A percentile compares a stretch with the other conserved stretches of the same genome.
phyloP scores from a whole-genome alignment of 2,329 filamentous ascomycete genomes.

The Pseudogymnoascus sp. region DNA sequence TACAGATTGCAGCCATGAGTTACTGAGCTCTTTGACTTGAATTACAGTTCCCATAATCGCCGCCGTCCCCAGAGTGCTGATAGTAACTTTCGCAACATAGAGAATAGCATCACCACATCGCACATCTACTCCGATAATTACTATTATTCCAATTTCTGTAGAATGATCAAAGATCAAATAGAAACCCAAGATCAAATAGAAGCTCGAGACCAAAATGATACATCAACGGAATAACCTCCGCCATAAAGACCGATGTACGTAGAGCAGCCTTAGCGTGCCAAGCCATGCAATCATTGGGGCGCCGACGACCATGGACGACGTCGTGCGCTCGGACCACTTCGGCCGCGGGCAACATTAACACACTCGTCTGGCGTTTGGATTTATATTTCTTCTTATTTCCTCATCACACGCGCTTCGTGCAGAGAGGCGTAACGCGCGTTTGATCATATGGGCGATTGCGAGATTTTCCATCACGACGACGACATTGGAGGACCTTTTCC shows the following conservation, averaged over 20 bases:
- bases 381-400: neutral
- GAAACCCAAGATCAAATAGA: neutral
- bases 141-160: neutral
- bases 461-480: neutral
- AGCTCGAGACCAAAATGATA: neutral
- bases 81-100: neutral
- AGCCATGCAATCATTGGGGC: neutral
- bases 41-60: too few species aligned
- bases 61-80: too few species aligned
- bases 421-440: conserved; percentile 1
- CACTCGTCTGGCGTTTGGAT: neutral
- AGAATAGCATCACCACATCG: neutral
- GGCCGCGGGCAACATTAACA: neutral
- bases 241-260: neutral
- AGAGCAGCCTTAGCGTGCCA: neutral
- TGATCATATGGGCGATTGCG: neutral
- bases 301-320: neutral
- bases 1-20: too few species aligned
- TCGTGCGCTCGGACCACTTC: neutral
- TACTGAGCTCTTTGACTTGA: too few species aligned
- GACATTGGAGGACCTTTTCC: neutral
- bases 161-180: too few species aligned
- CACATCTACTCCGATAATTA: neutral
- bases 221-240: neutral
- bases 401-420: neutral